These are phyloP conservation scores for Arctium minus DNA, from an alignment of 129 eudicot species.

Conservation along the genomic window DNA sequence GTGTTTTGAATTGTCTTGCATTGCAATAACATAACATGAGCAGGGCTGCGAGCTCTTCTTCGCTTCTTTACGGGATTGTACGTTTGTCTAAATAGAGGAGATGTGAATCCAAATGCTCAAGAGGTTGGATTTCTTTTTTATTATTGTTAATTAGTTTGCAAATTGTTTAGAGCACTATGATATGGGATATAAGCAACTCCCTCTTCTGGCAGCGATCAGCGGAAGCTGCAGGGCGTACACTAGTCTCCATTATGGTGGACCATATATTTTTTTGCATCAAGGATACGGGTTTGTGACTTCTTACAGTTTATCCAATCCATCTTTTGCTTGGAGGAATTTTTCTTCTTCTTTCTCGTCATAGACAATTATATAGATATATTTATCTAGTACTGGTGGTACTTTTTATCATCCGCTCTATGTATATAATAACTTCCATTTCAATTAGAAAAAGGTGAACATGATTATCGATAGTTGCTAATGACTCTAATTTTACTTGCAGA, in stretches of 20 bases:
- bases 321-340: constrained; percentile 3
- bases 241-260: constrained; percentile 85
- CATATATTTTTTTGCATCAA: constrained; percentile 88
- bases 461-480: constrained; percentile 15
- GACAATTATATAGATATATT: neutral
- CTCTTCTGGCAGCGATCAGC: constrained; percentile 64
- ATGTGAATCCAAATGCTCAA: constrained; percentile 66
- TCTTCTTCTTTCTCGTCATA: neutral
- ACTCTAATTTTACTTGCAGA: constrained; percentile 54
- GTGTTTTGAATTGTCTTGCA: constrained; percentile 3
- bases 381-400: constrained; percentile 10
- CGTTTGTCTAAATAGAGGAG: constrained; percentile 83
- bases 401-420: constrained; percentile 1
- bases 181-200: constrained; percentile 6
- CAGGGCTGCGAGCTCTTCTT: constrained; percentile 98
- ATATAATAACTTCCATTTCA: neutral
- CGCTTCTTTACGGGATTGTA: constrained; percentile 84
- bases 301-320: neutral
- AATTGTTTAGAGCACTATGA: constrained; percentile 1
- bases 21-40: constrained; percentile 18
- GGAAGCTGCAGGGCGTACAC: constrained; percentile 95
- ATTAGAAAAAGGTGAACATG: neutral
- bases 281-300: constrained; percentile 68
- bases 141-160: constrained; percentile 7
- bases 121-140: constrained; percentile 40